Evolutionary conservation across 352 stramenopile genomes (phyloP), one percentile per base, ranked within the genome.

Genomic region (Aphanomyces cochlioides): DNA sequence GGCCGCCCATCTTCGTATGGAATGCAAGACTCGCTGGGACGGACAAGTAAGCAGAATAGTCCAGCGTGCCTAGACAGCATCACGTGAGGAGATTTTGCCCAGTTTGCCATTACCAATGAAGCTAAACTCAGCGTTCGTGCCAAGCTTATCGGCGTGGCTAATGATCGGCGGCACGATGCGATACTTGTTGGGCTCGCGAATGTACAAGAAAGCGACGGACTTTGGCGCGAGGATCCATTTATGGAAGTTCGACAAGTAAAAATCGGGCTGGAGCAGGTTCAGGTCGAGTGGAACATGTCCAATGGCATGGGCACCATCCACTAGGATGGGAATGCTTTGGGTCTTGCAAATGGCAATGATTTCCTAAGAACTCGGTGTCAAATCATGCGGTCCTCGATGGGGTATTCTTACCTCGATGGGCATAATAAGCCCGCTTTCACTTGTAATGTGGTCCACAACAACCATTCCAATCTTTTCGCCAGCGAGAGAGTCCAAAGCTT

Each of bases 221-320:
- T 73, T 73, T 17, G 67, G 59, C 37, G 67, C 6, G 3, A 69
- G 54, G 38, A 73, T 53, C 67, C 67, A 73, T 47, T 73, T 73
- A 47, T 73, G 59, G 28, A 59, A 57, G 19, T 73, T 73, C n/a
- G 36, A 48, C 17, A 73, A n/a, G 47, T 73, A 73, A 69, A 68
- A 73, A 21, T 73, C 67, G 15, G 67, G 47, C 17, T 57, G 34
- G 13, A 69, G 28, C 10, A n/a, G 3, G 7, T 8, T 3, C 7
- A 73, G 21, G 28, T 73, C 45, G 2, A 73, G 21, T 5, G 57
- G 67, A 7, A 73, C 21, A 45, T 73, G 67, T 6, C 67, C 67
- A 40, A 68, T 50, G 7, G 56, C 67, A 37, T 73, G 67, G 41
- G 67, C 67, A 36, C 67, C 67, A 39, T 73, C 67, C 15, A 73